Conservation (phyloP, 2,329 filamentous ascomycete genomes). For the Cladosporium sp. region DNA sequence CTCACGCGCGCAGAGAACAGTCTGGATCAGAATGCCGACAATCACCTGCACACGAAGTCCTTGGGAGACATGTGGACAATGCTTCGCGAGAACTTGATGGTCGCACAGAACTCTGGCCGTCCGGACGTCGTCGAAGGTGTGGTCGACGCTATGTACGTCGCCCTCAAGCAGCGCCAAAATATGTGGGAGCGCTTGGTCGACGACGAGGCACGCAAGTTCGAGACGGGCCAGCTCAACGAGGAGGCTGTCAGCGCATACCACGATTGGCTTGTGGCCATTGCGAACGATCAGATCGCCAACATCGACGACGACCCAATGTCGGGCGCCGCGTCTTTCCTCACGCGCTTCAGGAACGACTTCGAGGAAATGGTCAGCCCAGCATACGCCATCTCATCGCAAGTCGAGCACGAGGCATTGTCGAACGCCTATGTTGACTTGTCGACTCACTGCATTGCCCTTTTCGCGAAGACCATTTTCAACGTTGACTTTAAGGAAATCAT, state of each 20-base stretch:
- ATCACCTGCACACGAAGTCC: conserved; percentile 88
- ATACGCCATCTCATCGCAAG: conserved; percentile 71
- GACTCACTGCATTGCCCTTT: conserved; percentile 87
- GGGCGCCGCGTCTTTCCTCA: conserved; percentile 76
- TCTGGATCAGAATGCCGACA: conserved; percentile 83
- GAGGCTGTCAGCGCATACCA: conserved; percentile 74
- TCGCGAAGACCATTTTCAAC: conserved; percentile 82
- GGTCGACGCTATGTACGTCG: conserved; percentile 91
- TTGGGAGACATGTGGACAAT: conserved; percentile 96
- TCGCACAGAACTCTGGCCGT: conserved; percentile 80
- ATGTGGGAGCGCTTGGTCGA: conserved; percentile 87
- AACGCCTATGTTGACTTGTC: conserved; percentile 95
- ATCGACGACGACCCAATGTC: conserved; percentile 82
- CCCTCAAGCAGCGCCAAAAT: conserved; percentile 78
- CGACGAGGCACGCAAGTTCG: conserved; percentile 77
- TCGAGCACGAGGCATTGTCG: conserved; percentile 73
- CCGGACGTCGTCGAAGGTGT: conserved; percentile 92
- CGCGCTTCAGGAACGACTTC: conserved; percentile 81
- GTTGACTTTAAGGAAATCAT: conserved; percentile 86
- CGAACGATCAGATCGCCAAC: conserved; percentile 97
- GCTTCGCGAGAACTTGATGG: conserved; percentile 87
- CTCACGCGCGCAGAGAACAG: conserved; percentile 75
- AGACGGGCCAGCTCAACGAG: conserved; percentile 46
- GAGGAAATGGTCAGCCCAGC: conserved; percentile 76
- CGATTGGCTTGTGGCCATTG: conserved; percentile 95